A percentile compares a stretch with the other conserved stretches of the same genome.
These are phyloP conservation scores for Agaricus sinodeliciosus DNA, from an alignment of 768 basidiomycete species.

Conservation along the genomic window DNA sequence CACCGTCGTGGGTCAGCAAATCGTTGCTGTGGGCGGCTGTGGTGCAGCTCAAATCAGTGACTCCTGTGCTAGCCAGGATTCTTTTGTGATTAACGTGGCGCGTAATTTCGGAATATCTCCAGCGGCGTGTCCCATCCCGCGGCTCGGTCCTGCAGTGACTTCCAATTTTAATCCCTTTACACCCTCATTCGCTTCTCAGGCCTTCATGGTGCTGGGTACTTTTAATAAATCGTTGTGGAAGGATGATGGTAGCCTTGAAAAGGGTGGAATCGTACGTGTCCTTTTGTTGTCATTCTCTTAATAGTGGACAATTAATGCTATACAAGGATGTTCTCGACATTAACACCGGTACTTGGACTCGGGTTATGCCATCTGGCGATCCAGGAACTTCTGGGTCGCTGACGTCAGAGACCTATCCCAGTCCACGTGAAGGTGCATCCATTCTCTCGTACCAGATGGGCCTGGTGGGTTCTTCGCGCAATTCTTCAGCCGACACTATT, in stretches of 20 bases:
- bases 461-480: conserved; percentile 50
- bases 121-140: conserved; percentile 56
- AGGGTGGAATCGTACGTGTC: conserved; percentile 65
- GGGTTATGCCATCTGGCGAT: conserved; percentile 71
- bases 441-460: conserved; percentile 47
- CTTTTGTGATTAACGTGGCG: conserved; percentile 49
- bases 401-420: conserved; percentile 38
- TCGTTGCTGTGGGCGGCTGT: conserved; percentile 63
- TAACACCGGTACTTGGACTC: conserved; percentile 59
- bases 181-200: conserved; percentile 53
- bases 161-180: conserved; percentile 55
- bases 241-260: conserved; percentile 51
- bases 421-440: conserved; percentile 65
- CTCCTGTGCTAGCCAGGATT: conserved; percentile 53
- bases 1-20: conserved; percentile 43
- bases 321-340: conserved; percentile 55
- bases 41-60: conserved; percentile 31
- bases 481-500: conserved; percentile 55
- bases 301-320: conserved; percentile 4
- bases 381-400: conserved; percentile 43
- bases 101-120: conserved; percentile 30
- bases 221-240: conserved; percentile 62
- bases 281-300: background rate
- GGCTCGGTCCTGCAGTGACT: conserved; percentile 51
- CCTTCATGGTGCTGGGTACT: conserved; percentile 63